Percentiles rank a stretch among this genome's conserved stretches.
These are phyloP conservation scores for Colletotrichum karsti DNA, from an alignment of 2,329 filamentous ascomycete genomes.

Conservation along the genomic window DNA sequence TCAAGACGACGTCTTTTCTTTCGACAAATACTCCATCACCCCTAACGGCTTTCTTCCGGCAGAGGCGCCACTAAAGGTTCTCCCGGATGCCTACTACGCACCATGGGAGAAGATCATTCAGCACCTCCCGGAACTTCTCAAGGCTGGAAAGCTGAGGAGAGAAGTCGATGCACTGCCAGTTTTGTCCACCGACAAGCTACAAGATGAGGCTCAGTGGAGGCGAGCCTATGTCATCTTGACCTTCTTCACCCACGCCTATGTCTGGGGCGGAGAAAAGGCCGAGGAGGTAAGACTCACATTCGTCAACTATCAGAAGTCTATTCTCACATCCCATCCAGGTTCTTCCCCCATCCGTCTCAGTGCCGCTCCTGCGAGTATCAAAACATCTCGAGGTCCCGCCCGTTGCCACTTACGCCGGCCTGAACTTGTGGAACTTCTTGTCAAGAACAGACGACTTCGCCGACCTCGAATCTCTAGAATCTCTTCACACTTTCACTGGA, in stretches of 20 bases:
- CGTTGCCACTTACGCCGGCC: constrained; percentile 87
- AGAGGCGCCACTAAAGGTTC: constrained; percentile 68
- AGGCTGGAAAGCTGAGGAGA: constrained; percentile 69
- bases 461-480: constrained; percentile 73
- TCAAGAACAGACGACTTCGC: constrained; percentile 64
- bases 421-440: constrained; percentile 91
- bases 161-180: constrained; percentile 73
- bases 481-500: constrained; percentile 85
- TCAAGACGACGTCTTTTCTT: constrained; percentile 22
- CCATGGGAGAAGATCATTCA: constrained; percentile 80
- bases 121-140: constrained; percentile 73
- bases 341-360: constrained; percentile 78
- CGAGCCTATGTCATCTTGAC: constrained; percentile 82
- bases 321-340: constrained; percentile 46
- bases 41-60: constrained; percentile 81
- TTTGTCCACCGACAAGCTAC: constrained; percentile 71
- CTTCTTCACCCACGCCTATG: constrained; percentile 85
- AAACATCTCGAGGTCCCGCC: constrained; percentile 81
- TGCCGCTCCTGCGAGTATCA: constrained; percentile 79
- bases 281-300: constrained; percentile 65
- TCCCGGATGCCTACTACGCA: constrained; percentile 78
- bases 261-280: constrained; percentile 85
- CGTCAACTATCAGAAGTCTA: not conserved
- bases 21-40: constrained; percentile 48
- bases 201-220: constrained; percentile 77